Evolutionary conservation across 2,329 filamentous ascomycete species (phyloP).

Genomic region (Aureobasidium sp.): DNA sequence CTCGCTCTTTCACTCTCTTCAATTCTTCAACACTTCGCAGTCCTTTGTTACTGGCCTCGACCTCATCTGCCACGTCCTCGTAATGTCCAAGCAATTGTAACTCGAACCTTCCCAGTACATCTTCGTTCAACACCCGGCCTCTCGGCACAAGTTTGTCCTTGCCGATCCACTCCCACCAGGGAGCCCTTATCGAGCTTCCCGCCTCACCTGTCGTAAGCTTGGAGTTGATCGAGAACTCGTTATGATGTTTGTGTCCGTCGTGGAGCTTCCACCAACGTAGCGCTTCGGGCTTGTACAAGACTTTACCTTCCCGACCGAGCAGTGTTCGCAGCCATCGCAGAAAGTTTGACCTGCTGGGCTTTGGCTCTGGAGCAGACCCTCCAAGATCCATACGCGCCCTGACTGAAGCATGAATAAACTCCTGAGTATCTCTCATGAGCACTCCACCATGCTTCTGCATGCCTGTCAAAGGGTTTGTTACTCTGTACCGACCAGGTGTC

Average conservation of each 20-base stretch:
- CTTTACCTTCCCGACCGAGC: conserved; percentile 3
- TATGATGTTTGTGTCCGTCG: conserved; percentile 20
- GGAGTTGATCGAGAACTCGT: conserved; percentile 12
- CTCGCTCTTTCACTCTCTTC: conserved; percentile 5
- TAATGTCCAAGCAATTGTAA: conserved; percentile 12
- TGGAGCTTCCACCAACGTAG: conserved; percentile 24
- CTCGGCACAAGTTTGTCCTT: neutral
- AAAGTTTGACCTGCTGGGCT: conserved; percentile 17
- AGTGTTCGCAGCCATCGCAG: conserved; percentile 13
- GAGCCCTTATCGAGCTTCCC: neutral
- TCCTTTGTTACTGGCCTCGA: conserved; percentile 13
- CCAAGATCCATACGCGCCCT: conserved; percentile 26
- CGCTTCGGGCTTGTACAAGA: conserved; percentile 14
- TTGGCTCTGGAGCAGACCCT: conserved; percentile 18
- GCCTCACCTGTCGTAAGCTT: neutral
- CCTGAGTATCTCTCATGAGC: conserved; percentile 24
- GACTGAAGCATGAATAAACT: conserved; percentile 28
- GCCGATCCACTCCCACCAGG: conserved; percentile 12
- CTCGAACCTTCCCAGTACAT: conserved; percentile 14
- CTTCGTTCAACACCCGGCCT: conserved; percentile 7
- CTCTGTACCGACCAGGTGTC: conserved; percentile 23
- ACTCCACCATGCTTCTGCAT: conserved; percentile 7
- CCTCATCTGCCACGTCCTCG: conserved; percentile 8
- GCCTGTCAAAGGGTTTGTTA: conserved; percentile 22
- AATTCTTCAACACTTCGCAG: conserved; percentile 5